Percentiles rank a stretch among this genome's conserved stretches.
Evolutionary conservation across 2,329 filamentous ascomycete genomes (phyloP).

Genomic region (Gyromitra esculenta): DNA sequence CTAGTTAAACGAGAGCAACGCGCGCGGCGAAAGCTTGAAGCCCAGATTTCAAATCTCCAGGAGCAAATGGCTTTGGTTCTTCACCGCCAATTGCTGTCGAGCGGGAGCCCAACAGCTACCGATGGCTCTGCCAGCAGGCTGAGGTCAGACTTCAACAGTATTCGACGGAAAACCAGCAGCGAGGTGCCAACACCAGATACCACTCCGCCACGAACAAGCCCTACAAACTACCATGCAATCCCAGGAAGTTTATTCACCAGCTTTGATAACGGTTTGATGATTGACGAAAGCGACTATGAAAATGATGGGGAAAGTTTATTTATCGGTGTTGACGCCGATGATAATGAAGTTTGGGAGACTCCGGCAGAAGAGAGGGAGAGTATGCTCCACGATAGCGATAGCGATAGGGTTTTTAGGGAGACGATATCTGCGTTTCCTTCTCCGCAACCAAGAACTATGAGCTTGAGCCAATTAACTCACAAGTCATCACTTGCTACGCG

Average conservation of each 20-base stretch:
- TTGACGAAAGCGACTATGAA: slow-evolving; percentile 43
- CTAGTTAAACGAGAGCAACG: slow-evolving; percentile 54
- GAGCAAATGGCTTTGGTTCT: slow-evolving; percentile 55
- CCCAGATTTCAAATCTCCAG: slow-evolving; percentile 52
- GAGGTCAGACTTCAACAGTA: slow-evolving; percentile 47
- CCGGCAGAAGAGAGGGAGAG: slow-evolving; percentile 52
- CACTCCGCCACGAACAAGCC: slow-evolving; percentile 51
- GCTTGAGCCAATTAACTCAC: slow-evolving; percentile 53
- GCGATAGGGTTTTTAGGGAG: slow-evolving; percentile 47
- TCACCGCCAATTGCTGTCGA: slow-evolving; percentile 51
- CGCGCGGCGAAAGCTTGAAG: slow-evolving; percentile 51
- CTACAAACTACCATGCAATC: slow-evolving; percentile 45
- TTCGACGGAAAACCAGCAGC: slow-evolving; percentile 52
- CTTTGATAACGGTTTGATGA: slow-evolving; percentile 49
- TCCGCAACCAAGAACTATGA: slow-evolving; percentile 52
- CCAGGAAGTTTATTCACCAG: slow-evolving; percentile 47
- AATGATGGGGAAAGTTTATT: slow-evolving; percentile 38
- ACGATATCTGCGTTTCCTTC: slow-evolving; percentile 45
- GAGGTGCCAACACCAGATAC: slow-evolving; percentile 55
- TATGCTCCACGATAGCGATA: slow-evolving; percentile 46
- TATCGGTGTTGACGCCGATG: slow-evolving; percentile 47
- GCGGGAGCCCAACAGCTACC: slow-evolving; percentile 46
- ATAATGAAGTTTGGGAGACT: slow-evolving; percentile 53
- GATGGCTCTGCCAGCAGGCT: slow-evolving; percentile 35
- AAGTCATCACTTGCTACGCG: slow-evolving; percentile 51